Evolutionary conservation across 2,329 filamentous ascomycete species (phyloP).

Genomic region (Fusarium piperis): DNA sequence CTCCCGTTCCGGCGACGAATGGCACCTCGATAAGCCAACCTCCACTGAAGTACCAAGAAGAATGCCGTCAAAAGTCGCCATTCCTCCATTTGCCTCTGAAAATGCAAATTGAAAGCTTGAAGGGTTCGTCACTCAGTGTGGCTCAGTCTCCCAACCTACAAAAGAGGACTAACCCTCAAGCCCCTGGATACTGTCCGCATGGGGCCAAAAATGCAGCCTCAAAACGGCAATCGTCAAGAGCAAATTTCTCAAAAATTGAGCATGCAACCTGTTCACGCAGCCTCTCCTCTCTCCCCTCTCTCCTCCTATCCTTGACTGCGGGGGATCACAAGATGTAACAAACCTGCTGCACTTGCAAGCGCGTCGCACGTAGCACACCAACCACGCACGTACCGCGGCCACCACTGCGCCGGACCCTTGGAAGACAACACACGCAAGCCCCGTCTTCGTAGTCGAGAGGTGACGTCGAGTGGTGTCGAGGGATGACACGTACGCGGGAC

Average conservation of each 20-base stretch:
- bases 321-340: background rate
- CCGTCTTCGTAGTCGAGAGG: background rate
- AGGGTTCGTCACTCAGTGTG: conserved; percentile 8
- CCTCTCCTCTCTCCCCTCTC: background rate
- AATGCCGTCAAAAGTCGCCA: background rate
- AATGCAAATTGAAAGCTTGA: background rate
- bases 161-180: background rate
- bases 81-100: background rate
- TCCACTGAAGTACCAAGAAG: background rate
- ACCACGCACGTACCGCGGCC: conserved; percentile 15
- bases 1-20: background rate
- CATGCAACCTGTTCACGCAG: background rate
- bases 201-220: background rate
- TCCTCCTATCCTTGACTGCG: background rate
- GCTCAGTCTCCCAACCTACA: conserved; percentile 8
- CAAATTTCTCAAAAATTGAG: background rate
- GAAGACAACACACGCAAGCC: conserved; percentile 12
- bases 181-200: background rate
- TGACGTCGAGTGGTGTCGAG: conserved; percentile 18
- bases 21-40: background rate
- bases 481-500: conserved; percentile 13
- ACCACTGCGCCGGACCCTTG: background rate
- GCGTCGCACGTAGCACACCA: conserved; percentile 1
- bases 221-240: background rate
- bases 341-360: conserved; percentile 1